phyloP scores from a whole-genome alignment of 1,139 yeast genomes.

The Debaryomyces fabryi region DNA sequence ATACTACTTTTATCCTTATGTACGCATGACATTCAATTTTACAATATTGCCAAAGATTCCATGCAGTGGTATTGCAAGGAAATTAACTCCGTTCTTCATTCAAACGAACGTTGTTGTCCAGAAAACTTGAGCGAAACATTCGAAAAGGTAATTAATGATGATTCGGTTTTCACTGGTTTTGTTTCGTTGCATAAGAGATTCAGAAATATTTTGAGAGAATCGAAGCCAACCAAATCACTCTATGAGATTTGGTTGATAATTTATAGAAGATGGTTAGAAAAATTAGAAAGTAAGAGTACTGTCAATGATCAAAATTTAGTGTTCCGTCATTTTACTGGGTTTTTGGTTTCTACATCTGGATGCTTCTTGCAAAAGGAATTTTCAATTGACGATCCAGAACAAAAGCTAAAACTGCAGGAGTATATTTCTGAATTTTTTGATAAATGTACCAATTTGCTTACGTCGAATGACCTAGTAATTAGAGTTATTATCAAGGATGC shows the following conservation, averaged over 20 bases:
- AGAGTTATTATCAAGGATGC: conserved; percentile 50
- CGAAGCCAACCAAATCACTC: conserved; percentile 61
- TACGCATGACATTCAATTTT: conserved; percentile 60
- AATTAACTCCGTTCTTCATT: conserved; percentile 13
- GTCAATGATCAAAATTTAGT: conserved; percentile 41
- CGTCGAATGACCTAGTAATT: conserved; percentile 53
- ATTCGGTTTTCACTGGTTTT: conserved; percentile 67
- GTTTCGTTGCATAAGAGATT: conserved; percentile 76
- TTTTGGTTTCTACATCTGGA: conserved; percentile 62
- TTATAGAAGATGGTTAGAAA: conserved; percentile 55
- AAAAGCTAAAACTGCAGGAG: conserved; percentile 28
- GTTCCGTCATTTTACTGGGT: conserved; percentile 64
- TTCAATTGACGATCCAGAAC: conserved; percentile 25
- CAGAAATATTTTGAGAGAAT: conserved; percentile 56
- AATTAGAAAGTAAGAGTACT: conserved; percentile 27
- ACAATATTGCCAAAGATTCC: conserved; percentile 52
- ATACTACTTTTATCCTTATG: conserved; percentile 53
- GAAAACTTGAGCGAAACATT: conserved; percentile 49
- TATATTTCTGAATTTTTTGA: conserved; percentile 51
- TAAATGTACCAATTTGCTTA: conserved; percentile 50
- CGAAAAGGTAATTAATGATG: conserved; percentile 54
- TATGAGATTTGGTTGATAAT: conserved; percentile 64
- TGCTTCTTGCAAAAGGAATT: conserved; percentile 45
- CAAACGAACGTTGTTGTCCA: conserved; percentile 11
- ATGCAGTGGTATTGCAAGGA: conserved; percentile 52